Conservation (phyloP, 1,284 basidiomycete species). For the Entoloma clypeatum region DNA sequence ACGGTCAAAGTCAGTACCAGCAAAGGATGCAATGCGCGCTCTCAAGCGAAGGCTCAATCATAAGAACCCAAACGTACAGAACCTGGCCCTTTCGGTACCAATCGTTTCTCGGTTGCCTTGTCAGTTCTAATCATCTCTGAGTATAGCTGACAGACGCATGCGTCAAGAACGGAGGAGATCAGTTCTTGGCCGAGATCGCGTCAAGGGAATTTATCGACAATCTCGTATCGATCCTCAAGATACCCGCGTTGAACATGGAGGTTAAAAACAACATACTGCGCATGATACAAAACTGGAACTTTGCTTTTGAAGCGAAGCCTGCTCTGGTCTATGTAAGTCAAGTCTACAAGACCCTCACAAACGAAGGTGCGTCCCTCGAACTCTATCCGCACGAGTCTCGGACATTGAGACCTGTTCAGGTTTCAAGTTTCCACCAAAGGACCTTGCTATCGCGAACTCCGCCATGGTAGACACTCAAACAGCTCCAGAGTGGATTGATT, state of each 20-base stretch:
- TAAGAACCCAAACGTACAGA: slow-evolving; percentile 95
- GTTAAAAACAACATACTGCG: slow-evolving; percentile 82
- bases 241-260: slow-evolving; percentile 71
- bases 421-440: slow-evolving; percentile 80
- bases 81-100: slow-evolving; percentile 79
- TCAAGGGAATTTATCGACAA: slow-evolving; percentile 94
- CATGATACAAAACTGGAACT: slow-evolving; percentile 89
- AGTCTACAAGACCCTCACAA: slow-evolving; percentile 75
- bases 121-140: slow-evolving; percentile 3
- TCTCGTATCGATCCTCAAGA: slow-evolving; percentile 77
- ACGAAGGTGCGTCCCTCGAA: slow-evolving; percentile 54
- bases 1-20: slow-evolving; percentile 82
- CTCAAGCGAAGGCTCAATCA: slow-evolving; percentile 87
- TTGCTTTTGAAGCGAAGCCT: slow-evolving; percentile 82
- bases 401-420: slow-evolving; percentile 43
- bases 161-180: slow-evolving; percentile 97
- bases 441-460: slow-evolving; percentile 62
- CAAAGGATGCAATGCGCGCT: slow-evolving; percentile 86
- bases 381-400: slow-evolving; percentile 3
- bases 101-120: slow-evolving; percentile 1
- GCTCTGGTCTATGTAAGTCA: slow-evolving; percentile 75
- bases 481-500: slow-evolving; percentile 96
- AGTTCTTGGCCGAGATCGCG: slow-evolving; percentile 81
- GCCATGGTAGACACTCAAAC: slow-evolving; percentile 87
- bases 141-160: slow-evolving; percentile 84